Evolutionary conservation across 106 monocot genomes (phyloP).

Genomic region (Acorus gramineus): DNA sequence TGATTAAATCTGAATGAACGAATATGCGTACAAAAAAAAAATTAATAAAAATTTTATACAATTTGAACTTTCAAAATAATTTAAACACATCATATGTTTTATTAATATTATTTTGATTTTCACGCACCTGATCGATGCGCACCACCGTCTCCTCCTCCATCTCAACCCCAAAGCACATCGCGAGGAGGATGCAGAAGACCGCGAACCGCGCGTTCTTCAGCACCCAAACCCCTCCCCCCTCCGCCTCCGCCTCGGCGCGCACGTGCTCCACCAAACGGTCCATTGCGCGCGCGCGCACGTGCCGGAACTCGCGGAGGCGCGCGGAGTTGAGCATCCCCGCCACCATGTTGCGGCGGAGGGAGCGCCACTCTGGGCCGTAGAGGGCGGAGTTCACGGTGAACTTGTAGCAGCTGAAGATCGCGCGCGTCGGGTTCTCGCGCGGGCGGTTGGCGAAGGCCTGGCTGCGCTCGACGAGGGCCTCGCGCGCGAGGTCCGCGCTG

Average conservation of each 20-base stretch:
- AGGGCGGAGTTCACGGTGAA: slow-evolving; percentile 87
- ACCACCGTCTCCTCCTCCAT: slow-evolving; percentile 49
- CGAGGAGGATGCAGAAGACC: slow-evolving; percentile 74
- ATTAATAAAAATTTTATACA: too few relatives aligned
- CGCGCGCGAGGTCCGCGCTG: slow-evolving; percentile 65
- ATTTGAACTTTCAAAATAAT: too few relatives aligned
- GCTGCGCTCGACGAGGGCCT: slow-evolving; percentile 67
- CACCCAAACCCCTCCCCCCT: slow-evolving; percentile 52
- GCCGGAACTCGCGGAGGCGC: slow-evolving; percentile 53
- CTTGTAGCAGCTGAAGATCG: slow-evolving; percentile 79
- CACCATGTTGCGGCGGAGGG: slow-evolving; percentile 91
- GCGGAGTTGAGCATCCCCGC: slow-evolving; percentile 72
- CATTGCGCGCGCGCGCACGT: slow-evolving; percentile 39
- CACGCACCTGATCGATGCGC: slow-evolving; percentile 23
- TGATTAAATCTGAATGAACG: too few relatives aligned
- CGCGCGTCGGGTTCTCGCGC: slow-evolving; percentile 54
- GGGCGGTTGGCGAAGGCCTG: slow-evolving; percentile 65
- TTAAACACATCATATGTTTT: too few relatives aligned
- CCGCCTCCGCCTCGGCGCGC: slow-evolving; percentile 47
- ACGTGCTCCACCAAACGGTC: slow-evolving; percentile 59
- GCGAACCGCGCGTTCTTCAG: slow-evolving; percentile 84
- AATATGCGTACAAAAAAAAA: too few relatives aligned
- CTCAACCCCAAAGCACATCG: slow-evolving; percentile 83
- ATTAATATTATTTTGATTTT: too few relatives aligned
- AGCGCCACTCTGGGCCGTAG: slow-evolving; percentile 82